Percentiles rank a stretch among this genome's conserved stretches.
Conservation (phyloP, 1,284 basidiomycete species). For the Rhodotorula mucilaginosa region DNA sequence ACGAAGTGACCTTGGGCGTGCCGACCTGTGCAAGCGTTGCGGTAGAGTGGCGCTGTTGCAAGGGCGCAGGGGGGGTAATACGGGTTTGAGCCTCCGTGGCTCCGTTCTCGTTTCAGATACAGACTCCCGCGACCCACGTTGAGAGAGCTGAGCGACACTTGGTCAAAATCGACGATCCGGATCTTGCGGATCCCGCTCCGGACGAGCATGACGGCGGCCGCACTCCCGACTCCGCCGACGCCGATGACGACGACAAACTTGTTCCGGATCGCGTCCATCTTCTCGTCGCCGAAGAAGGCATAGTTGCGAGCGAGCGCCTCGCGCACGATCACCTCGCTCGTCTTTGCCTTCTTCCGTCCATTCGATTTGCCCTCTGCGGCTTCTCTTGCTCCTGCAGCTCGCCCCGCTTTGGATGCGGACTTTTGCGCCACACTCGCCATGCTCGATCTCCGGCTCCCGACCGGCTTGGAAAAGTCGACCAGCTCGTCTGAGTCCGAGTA, state of each 20-base stretch:
- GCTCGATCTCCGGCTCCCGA: constrained; percentile 15
- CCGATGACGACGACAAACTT: constrained; percentile 84
- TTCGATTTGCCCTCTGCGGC: neutral
- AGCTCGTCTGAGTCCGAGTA: constrained; percentile 25
- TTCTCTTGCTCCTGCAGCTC: neutral
- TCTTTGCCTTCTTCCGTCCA: constrained; percentile 16
- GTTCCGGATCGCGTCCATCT: constrained; percentile 74
- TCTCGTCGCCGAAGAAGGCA: constrained; percentile 87
- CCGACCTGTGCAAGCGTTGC: constrained; percentile 90
- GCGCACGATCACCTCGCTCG: constrained; percentile 48
- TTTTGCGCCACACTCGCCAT: constrained; percentile 5
- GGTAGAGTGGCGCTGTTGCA: constrained; percentile 72
- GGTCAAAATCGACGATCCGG: constrained; percentile 71
- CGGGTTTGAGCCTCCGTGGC: no score
- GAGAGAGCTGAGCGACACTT: constrained; percentile 85
- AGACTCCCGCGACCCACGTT: constrained; percentile 54
- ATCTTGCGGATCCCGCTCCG: constrained; percentile 56
- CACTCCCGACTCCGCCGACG: constrained; percentile 86
- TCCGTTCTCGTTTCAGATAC: no score
- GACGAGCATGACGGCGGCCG: constrained; percentile 90
- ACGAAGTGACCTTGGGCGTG: constrained; percentile 85
- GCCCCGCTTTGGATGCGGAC: neutral
- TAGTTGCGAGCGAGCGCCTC: constrained; percentile 87
- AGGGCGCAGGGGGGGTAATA: neutral
- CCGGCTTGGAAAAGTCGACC: constrained; percentile 26